These are phyloP conservation scores for Citropsis articulata DNA, from an alignment of 345 rosid species.

Conservation along the genomic window DNA sequence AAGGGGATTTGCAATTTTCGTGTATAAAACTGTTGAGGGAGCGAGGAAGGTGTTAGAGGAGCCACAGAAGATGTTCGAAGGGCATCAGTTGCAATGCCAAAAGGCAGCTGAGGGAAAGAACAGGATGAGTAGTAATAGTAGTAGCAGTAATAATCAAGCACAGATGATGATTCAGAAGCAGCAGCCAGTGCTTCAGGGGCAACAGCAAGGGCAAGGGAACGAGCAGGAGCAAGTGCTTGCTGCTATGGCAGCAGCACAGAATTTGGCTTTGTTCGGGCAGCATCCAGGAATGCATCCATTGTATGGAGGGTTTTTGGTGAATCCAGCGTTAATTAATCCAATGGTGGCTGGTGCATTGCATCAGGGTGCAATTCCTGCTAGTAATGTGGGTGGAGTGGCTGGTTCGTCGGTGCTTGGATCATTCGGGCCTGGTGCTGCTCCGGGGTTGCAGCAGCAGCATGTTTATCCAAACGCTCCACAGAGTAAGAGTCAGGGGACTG, in stretches of 20 bases:
- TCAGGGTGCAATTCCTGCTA: slow-evolving; percentile 17
- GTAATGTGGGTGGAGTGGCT: slow-evolving; percentile 28
- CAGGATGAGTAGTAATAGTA: slow-evolving; percentile 10
- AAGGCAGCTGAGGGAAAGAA: slow-evolving; percentile 12
- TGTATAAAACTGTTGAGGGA: slow-evolving; percentile 11
- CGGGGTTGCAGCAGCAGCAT: slow-evolving; percentile 30
- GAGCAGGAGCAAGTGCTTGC: slow-evolving; percentile 34
- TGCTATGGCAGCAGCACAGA: slow-evolving; percentile 32
- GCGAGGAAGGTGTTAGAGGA: slow-evolving; percentile 26
- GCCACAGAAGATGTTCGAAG: slow-evolving; percentile 19
- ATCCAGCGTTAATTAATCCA: slow-evolving; percentile 44
- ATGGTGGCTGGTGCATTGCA: slow-evolving; percentile 33
- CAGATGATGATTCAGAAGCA: background rate
- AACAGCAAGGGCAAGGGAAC: slow-evolving; percentile 19
- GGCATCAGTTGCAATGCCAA: slow-evolving; percentile 15
- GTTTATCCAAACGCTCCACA: slow-evolving; percentile 23
- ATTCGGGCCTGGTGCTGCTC: slow-evolving; percentile 31
- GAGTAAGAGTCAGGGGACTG: slow-evolving; percentile 33
- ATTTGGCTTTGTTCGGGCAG: slow-evolving; percentile 35
- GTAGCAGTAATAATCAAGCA: background rate
- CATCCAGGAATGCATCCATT: slow-evolving; percentile 36
- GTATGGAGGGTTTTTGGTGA: slow-evolving; percentile 49
- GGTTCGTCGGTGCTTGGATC: slow-evolving; percentile 26
- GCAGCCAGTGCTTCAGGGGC: slow-evolving; percentile 12
- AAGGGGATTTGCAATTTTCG: slow-evolving; percentile 12